A percentile compares a stretch with the other conserved stretches of the same genome.
These are phyloP conservation scores for Neurospora sp. DNA, from an alignment of 495 filamentous ascomycete species.

Conservation along the genomic window DNA sequence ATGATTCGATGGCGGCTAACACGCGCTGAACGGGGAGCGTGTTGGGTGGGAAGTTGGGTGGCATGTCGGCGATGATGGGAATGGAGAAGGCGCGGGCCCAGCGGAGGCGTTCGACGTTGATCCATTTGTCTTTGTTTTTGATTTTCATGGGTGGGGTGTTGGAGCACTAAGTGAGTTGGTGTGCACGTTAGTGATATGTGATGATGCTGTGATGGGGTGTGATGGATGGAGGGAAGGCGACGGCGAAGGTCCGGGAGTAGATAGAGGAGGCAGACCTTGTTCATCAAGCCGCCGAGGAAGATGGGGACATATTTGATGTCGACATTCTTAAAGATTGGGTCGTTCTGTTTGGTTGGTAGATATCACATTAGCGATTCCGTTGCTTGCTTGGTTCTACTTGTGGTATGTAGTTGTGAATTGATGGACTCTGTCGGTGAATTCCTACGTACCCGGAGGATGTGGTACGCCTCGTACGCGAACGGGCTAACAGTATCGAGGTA, in stretches of 20 bases:
- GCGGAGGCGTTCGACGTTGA: constrained; percentile 47
- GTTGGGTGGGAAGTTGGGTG: constrained; percentile 49
- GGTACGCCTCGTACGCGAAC: constrained; percentile 60
- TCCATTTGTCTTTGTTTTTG: constrained; percentile 64
- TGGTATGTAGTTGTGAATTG: neutral
- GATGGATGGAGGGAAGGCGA: too few species aligned
- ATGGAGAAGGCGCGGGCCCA: constrained; percentile 51
- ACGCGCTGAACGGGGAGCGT: constrained; percentile 45
- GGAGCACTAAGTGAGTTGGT: constrained; percentile 27
- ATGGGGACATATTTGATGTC: constrained; percentile 57
- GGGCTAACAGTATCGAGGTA: constrained; percentile 63
- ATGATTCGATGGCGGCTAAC: constrained; percentile 25
- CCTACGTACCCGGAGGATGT: constrained; percentile 46
- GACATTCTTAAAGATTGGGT: constrained; percentile 47
- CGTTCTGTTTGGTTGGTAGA: constrained; percentile 34
- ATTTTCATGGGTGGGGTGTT: constrained; percentile 56
- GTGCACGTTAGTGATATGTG: too few species aligned
- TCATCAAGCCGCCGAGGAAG: constrained; percentile 61
- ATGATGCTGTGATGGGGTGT: too few species aligned
- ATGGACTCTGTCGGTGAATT: neutral
- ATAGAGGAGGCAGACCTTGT: constrained; percentile 24
- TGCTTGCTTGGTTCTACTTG: neutral
- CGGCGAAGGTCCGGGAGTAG: too few species aligned
- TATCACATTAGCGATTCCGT: neutral
- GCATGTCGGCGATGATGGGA: constrained; percentile 41